These are phyloP conservation scores for Penicillium sp. DNA, from an alignment of 2,329 filamentous ascomycete species.

Conservation along the genomic window DNA sequence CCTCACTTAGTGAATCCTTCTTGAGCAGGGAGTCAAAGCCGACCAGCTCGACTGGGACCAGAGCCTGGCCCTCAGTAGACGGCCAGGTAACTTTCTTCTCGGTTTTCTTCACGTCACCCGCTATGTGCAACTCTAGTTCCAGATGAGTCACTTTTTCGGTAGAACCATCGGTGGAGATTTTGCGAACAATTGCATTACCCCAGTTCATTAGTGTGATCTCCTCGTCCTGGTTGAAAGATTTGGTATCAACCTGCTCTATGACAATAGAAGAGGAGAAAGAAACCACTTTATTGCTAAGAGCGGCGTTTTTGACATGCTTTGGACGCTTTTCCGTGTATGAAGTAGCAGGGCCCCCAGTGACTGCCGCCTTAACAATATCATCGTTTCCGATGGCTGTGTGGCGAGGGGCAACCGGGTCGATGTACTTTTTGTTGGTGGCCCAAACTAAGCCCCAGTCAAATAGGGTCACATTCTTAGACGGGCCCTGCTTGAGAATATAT, in stretches of 20 bases:
- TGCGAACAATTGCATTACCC: constrained; percentile 61
- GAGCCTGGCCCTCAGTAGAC: constrained; percentile 68
- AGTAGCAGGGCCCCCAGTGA: no score
- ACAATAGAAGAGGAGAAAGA: no score
- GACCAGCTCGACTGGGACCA: constrained; percentile 79
- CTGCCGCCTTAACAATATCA: constrained; percentile 51
- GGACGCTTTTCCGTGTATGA: no score
- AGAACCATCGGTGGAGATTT: constrained; percentile 48
- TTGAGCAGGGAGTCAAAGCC: constrained; percentile 94
- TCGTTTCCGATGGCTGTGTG: constrained; percentile 62
- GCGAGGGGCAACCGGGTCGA: constrained; percentile 71
- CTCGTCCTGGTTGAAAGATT: constrained; percentile 74
- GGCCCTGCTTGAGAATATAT: constrained; percentile 51
- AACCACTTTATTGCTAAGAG: no score
- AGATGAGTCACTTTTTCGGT: constrained; percentile 63
- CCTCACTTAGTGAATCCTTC: constrained; percentile 89
- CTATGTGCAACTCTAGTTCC: constrained; percentile 78
- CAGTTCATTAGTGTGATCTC: constrained; percentile 96
- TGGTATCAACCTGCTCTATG: no score
- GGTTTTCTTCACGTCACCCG: constrained; percentile 90
- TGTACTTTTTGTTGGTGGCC: constrained; percentile 72
- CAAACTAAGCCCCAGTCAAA: constrained; percentile 51
- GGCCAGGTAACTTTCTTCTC: constrained; percentile 97
- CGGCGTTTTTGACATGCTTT: no score
- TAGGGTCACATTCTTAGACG: constrained; percentile 48